phyloP scores from a whole-genome alignment of 2,329 filamentous ascomycete species.

The Fusarium nelsonii region DNA sequence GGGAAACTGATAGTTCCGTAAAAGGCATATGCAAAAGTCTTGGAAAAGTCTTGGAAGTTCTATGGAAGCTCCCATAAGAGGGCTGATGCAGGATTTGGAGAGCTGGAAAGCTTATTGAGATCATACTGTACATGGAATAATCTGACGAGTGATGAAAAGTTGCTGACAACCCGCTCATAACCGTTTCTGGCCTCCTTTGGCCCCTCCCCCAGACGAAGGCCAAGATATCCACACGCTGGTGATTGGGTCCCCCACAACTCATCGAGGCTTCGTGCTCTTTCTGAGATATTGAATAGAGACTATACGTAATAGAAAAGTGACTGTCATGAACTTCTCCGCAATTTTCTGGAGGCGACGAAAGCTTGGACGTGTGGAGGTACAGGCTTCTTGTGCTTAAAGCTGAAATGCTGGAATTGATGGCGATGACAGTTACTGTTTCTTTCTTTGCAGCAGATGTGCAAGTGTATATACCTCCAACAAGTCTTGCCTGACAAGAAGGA shows the following conservation, averaged over 20 bases:
- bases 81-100: constrained; percentile 16
- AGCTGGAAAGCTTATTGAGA: constrained; percentile 34
- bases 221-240: constrained; percentile 27
- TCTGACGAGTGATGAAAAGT: constrained; percentile 11
- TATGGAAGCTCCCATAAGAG: constrained; percentile 19
- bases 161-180: constrained; percentile 26
- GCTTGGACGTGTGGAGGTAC: constrained; percentile 16
- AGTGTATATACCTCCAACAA: neutral
- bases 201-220: constrained; percentile 41
- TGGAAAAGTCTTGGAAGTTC: constrained; percentile 35
- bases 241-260: constrained; percentile 32
- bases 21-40: constrained; percentile 36
- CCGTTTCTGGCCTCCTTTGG: constrained; percentile 28
- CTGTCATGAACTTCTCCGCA: constrained; percentile 31
- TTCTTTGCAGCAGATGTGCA: neutral
- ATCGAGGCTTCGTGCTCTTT: constrained; percentile 26
- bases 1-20: constrained; percentile 16
- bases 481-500: neutral
- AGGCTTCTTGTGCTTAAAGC: neutral
- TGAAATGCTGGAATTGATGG: neutral
- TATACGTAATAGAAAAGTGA: constrained; percentile 39
- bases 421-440: neutral
- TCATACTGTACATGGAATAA: constrained; percentile 3
- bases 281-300: neutral
- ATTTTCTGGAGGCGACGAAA: constrained; percentile 22